A percentile compares a stretch with the other conserved stretches of the same genome.
These are phyloP conservation scores for Secale cereale DNA, from an alignment of 176 grass and related monocot genomes.

Conservation along the genomic window DNA sequence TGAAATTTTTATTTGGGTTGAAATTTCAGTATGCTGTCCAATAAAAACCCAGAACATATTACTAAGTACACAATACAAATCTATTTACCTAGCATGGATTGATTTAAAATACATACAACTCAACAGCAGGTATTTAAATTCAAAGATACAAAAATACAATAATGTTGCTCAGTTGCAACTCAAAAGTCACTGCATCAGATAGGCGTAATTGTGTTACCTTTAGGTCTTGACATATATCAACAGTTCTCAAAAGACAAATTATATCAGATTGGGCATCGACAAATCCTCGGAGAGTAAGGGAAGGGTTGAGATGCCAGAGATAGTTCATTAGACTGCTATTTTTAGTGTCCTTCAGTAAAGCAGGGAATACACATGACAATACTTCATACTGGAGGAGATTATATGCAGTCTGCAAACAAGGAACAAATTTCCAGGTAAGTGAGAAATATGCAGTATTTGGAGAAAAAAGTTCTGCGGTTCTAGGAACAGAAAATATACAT, in stretches of 20 bases:
- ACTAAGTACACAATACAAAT: background rate
- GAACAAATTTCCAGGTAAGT: background rate
- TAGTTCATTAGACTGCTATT: slow-evolving; percentile 47
- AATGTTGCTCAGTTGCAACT: slow-evolving; percentile 6
- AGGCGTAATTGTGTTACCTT: slow-evolving; percentile 49
- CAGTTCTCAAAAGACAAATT: slow-evolving; percentile 60
- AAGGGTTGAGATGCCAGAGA: slow-evolving; percentile 72
- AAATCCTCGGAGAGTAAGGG: slow-evolving; percentile 76
- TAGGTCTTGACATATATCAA: slow-evolving; percentile 77
- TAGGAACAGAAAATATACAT: slow-evolving; percentile 40
- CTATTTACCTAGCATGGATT: background rate
- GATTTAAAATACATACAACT: background rate
- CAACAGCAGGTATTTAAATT: background rate
- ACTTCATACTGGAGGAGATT: slow-evolving; percentile 89
- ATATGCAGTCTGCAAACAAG: slow-evolving; percentile 73
- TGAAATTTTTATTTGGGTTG: background rate
- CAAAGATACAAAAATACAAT: background rate
- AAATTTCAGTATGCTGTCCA: background rate
- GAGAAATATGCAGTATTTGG: slow-evolving; percentile 21
- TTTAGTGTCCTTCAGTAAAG: slow-evolving; percentile 64
- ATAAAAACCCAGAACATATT: background rate
- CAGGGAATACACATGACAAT: slow-evolving; percentile 63
- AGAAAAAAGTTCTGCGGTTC: background rate
- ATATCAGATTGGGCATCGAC: slow-evolving; percentile 64
- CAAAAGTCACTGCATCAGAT: background rate